phyloP scores from a whole-genome alignment of 2,329 filamentous ascomycete species.

The Stachybotrys chlorohalonatus region DNA sequence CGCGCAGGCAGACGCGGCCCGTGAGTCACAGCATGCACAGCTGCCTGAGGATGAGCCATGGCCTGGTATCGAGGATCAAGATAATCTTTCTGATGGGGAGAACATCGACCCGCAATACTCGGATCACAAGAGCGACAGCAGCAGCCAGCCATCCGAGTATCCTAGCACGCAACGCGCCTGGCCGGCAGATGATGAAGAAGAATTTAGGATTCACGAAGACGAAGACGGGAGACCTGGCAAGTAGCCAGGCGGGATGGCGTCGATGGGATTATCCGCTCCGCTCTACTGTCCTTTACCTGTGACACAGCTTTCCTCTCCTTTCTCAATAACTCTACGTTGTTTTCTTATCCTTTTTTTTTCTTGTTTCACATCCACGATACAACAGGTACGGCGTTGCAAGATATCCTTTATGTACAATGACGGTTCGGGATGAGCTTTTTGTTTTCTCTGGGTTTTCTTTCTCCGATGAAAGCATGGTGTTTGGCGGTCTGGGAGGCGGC shows the following conservation, averaged over 20 bases:
- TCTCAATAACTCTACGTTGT: neutral
- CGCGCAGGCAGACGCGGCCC: slow-evolving; percentile 7
- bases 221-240: slow-evolving; percentile 12
- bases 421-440: neutral
- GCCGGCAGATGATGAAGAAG: slow-evolving; percentile 18
- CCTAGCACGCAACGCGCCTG: slow-evolving; percentile 39
- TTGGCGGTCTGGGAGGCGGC: neutral
- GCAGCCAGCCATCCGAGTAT: slow-evolving; percentile 48
- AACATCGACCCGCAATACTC: slow-evolving; percentile 35
- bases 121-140: slow-evolving; percentile 26
- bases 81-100: slow-evolving; percentile 37
- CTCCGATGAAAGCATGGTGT: neutral
- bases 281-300: neutral
- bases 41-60: slow-evolving; percentile 46
- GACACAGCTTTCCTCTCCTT: neutral
- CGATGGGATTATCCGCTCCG: neutral
- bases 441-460: neutral
- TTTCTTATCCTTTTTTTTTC: neutral
- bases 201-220: slow-evolving; percentile 33
- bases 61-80: slow-evolving; percentile 46
- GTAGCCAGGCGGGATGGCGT: neutral
- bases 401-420: neutral
- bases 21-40: slow-evolving; percentile 18
- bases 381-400: neutral
- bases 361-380: neutral